phyloP scores from a whole-genome alignment of 192 early-diverging fungal species.

The Coemansia sp. region DNA sequence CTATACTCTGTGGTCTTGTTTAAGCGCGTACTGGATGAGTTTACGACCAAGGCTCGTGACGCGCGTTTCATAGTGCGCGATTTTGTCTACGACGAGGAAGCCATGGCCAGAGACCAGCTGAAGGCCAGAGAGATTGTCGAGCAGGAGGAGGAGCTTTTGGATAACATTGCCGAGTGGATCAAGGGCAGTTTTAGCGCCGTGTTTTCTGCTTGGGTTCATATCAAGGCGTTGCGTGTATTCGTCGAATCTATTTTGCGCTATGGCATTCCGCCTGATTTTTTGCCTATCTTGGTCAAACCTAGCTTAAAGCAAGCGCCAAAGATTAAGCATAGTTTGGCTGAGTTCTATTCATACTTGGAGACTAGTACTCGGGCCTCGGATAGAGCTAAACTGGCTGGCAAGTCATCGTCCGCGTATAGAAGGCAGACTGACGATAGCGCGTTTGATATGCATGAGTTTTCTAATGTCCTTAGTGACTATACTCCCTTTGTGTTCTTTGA shows the following conservation, averaged over 20 bases:
- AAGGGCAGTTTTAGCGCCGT: slow-evolving; percentile 96
- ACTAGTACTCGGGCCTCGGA: slow-evolving; percentile 63
- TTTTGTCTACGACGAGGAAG: slow-evolving; percentile 89
- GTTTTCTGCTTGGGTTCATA: slow-evolving; percentile 90
- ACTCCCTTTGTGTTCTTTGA: slow-evolving; percentile 73
- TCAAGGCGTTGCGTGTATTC: slow-evolving; percentile 94
- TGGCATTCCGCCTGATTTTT: slow-evolving; percentile 95
- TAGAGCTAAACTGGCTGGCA: slow-evolving; percentile 31
- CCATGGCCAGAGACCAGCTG: slow-evolving; percentile 72
- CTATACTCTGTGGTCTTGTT: slow-evolving; percentile 94
- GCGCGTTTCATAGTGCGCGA: slow-evolving; percentile 93
- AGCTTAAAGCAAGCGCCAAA: slow-evolving; percentile 82
- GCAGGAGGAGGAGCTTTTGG: slow-evolving; percentile 80
- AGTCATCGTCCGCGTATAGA: slow-evolving; percentile 9
- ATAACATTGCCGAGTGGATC: slow-evolving; percentile 79
- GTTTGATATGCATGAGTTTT: slow-evolving; percentile 84
- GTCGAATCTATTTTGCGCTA: slow-evolving; percentile 98
- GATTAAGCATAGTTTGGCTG: slow-evolving; percentile 74
- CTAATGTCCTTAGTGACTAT: slow-evolving; percentile 82
- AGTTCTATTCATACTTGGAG: slow-evolving; percentile 85
- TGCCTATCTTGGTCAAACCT: slow-evolving; percentile 74
- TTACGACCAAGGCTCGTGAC: slow-evolving; percentile 86
- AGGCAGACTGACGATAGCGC: slow-evolving; percentile 58
- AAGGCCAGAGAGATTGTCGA: slow-evolving; percentile 70
- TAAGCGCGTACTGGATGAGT: slow-evolving; percentile 88